Percentiles rank a stretch among this genome's conserved stretches.
Evolutionary conservation across 1,284 basidiomycete genomes (phyloP).

Genomic region (Ustilago bromivora): DNA sequence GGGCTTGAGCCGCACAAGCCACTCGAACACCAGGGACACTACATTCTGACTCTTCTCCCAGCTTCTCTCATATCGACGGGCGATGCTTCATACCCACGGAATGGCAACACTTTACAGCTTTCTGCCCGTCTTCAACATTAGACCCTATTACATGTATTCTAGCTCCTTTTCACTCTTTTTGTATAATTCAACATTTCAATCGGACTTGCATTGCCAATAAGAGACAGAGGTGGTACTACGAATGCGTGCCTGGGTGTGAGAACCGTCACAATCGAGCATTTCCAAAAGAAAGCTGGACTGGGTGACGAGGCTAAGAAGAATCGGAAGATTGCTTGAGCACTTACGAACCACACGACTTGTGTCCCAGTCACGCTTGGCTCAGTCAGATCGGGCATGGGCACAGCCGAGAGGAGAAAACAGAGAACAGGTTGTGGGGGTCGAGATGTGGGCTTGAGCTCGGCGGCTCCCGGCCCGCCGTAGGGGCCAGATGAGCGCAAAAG

Average conservation of each 20-base stretch:
- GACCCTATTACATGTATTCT: conserved; percentile 5
- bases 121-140: not conserved
- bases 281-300: not conserved
- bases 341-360: not conserved
- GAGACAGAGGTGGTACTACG: not conserved
- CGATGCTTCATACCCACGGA: conserved; percentile 10
- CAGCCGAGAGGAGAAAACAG: too few species aligned
- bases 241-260: not conserved
- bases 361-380: too few species aligned
- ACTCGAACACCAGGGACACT: not conserved
- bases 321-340: not conserved
- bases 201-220: not conserved
- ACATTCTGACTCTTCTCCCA: not conserved
- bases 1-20: not conserved
- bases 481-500: too few species aligned
- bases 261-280: too few species aligned
- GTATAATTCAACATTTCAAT: conserved; percentile 6
- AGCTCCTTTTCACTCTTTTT: conserved; percentile 3
- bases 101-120: not conserved
- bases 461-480: too few species aligned
- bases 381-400: too few species aligned
- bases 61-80: not conserved
- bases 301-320: not conserved
- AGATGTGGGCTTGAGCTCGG: too few species aligned
- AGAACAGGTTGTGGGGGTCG: too few species aligned